Evolutionary conservation across 305 asterid species (phyloP).

Genomic region (Solanum hybrid): DNA sequence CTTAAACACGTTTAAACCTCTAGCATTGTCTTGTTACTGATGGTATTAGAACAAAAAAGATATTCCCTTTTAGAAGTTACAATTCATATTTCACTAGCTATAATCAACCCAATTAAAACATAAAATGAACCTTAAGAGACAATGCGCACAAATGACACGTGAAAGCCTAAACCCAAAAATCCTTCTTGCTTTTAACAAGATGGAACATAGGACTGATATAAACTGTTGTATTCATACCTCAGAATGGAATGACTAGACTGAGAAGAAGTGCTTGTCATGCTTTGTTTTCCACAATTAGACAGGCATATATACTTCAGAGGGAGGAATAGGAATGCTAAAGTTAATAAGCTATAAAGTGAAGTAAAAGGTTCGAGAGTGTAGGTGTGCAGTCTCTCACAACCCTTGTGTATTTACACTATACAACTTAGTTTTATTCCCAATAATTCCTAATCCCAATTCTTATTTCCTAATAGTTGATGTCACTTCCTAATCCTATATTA

Average conservation of each 20-base stretch:
- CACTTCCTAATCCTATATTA: not conserved
- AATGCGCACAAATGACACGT: not conserved
- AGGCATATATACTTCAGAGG: not conserved
- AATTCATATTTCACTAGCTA: not conserved
- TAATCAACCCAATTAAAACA: not conserved
- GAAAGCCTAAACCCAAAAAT: not conserved
- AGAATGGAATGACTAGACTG: not conserved
- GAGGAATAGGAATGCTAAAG: not conserved
- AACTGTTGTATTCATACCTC: not conserved
- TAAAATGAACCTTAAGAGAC: not conserved
- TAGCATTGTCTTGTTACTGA: not conserved
- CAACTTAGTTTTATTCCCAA: not conserved
- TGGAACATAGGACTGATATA: not conserved
- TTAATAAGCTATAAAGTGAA: not conserved
- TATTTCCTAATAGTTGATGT: not conserved
- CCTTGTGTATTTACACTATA: not conserved
- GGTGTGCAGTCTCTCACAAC: not conserved
- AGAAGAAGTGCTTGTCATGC: not conserved
- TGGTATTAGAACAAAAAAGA: not conserved
- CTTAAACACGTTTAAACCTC: not conserved
- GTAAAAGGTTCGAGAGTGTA: not conserved
- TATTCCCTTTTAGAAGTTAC: not conserved
- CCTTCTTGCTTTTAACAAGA: not conserved
- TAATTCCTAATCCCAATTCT: not conserved
- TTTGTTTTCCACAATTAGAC: not conserved